phyloP scores from a whole-genome alignment of 257 asterid genomes.

The Echites panduratus region DNA sequence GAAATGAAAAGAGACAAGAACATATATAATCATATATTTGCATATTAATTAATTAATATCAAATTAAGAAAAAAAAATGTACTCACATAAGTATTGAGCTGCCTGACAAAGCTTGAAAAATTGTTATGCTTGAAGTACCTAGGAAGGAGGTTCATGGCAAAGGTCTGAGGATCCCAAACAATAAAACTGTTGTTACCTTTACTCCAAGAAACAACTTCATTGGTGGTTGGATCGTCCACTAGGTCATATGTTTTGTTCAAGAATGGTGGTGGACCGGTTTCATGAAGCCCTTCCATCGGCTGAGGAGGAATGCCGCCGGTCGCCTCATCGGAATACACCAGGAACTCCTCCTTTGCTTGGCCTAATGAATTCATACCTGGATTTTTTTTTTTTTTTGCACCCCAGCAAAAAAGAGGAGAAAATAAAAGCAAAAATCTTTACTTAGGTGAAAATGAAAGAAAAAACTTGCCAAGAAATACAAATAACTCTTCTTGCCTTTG shows the following conservation, averaged over 20 bases:
- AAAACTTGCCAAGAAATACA: neutral
- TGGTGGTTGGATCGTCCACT: constrained; percentile 57
- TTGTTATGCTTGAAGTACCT: constrained; percentile 76
- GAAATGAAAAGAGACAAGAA: neutral
- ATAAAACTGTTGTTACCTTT: constrained; percentile 69
- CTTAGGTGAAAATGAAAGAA: neutral
- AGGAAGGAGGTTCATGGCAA: constrained; percentile 60
- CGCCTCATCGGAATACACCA: constrained; percentile 8
- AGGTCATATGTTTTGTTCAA: constrained; percentile 69
- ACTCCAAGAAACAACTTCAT: constrained; percentile 60
- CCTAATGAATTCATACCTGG: constrained; percentile 28
- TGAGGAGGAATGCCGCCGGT: constrained; percentile 28
- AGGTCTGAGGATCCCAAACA: constrained; percentile 70
- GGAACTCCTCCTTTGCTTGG: constrained; percentile 25
- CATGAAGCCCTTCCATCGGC: constrained; percentile 51
- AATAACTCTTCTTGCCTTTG: neutral
- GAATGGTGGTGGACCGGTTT: constrained; percentile 59
- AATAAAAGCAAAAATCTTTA: too few relatives aligned
- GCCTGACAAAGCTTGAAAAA: constrained; percentile 79
- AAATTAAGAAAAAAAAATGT: neutral
- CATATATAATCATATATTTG: too few relatives aligned
- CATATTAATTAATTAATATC: neutral
- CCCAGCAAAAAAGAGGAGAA: constrained; percentile 1
- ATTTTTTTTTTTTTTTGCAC: neutral
- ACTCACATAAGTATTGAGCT: constrained; percentile 77